A percentile compares a stretch with the other conserved stretches of the same genome.
These are phyloP conservation scores for Hyaloperonospora arabidopsidis DNA, from an alignment of 352 stramenopile species.

Conservation along the genomic window DNA sequence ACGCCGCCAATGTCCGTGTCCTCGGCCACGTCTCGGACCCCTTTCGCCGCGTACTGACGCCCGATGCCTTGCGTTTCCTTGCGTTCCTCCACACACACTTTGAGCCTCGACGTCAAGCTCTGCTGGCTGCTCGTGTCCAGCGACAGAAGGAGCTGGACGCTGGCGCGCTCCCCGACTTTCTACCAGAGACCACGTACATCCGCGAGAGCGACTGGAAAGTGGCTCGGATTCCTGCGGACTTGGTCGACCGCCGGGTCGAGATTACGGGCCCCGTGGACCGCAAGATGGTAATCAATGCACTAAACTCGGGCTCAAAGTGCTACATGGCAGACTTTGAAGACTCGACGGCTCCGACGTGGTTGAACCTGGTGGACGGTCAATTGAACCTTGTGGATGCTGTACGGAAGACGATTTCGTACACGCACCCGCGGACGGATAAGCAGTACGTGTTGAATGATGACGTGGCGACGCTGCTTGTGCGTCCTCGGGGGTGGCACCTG, in stretches of 20 bases:
- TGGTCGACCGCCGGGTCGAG: constrained; percentile 90
- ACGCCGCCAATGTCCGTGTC: constrained; percentile 70
- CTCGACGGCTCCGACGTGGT: constrained; percentile 90
- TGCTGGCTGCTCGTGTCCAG: constrained; percentile 43
- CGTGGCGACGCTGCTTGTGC: constrained; percentile 87
- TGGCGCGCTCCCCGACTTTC: constrained; percentile 82
- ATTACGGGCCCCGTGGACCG: constrained; percentile 93
- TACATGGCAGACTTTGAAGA: constrained; percentile 97
- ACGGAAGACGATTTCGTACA: constrained; percentile 84
- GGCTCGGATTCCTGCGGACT: constrained; percentile 71
- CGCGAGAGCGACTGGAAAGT: constrained; percentile 73
- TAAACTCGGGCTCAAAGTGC: constrained; percentile 91
- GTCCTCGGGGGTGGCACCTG: constrained; percentile 90
- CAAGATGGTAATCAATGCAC: constrained; percentile 97
- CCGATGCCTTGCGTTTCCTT: constrained; percentile 88
- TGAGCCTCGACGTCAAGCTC: constrained; percentile 47
- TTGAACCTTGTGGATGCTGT: constrained; percentile 90
- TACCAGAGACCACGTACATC: constrained; percentile 78
- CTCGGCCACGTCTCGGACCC: constrained; percentile 72
- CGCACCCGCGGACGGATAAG: constrained; percentile 57
- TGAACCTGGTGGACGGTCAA: constrained; percentile 90
- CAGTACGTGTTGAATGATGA: constrained; percentile 70
- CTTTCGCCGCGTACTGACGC: constrained; percentile 82
- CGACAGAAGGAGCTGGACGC: constrained; percentile 81
- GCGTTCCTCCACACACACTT: constrained; percentile 87